Evolutionary conservation across 768 basidiomycete species (phyloP).

Genomic region (Mycena olivaceomarginata): DNA sequence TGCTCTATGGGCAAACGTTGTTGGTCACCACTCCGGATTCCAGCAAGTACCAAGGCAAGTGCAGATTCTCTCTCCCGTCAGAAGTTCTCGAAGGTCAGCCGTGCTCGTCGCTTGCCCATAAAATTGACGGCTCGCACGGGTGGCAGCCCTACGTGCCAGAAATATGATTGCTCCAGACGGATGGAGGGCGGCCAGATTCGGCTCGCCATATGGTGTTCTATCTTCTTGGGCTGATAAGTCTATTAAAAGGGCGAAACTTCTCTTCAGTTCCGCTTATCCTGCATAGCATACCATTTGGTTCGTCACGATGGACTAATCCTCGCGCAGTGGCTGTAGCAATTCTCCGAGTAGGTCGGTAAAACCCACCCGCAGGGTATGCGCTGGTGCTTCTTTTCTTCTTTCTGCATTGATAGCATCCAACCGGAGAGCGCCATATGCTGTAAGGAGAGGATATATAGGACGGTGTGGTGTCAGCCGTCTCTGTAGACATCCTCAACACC

Average conservation of each 20-base stretch:
- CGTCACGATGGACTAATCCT: neutral
- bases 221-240: conserved; percentile 29
- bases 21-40: conserved; percentile 16
- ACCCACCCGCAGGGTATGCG: neutral
- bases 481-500: conserved; percentile 23
- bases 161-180: conserved; percentile 26
- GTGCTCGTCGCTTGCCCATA: conserved; percentile 17
- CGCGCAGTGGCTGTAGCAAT: conserved; percentile 11
- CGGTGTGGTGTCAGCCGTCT: conserved; percentile 10
- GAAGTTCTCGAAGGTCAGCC: conserved; percentile 27
- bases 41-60: conserved; percentile 2
- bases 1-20: neutral
- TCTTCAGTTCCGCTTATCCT: conserved; percentile 24
- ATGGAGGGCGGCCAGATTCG: conserved; percentile 29
- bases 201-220: conserved; percentile 29
- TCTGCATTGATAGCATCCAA: conserved; percentile 24
- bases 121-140: conserved; percentile 11
- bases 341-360: conserved; percentile 8
- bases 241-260: conserved; percentile 19
- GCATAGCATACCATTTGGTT: neutral
- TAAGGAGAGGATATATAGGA: conserved; percentile 23
- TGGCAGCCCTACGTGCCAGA: conserved; percentile 1
- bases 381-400: conserved; percentile 28
- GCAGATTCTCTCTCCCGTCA: conserved; percentile 12
- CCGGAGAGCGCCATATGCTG: conserved; percentile 28